Conservation (phyloP, 2,329 filamentous ascomycete genomes). For the Tolypocladium nubicola region DNA sequence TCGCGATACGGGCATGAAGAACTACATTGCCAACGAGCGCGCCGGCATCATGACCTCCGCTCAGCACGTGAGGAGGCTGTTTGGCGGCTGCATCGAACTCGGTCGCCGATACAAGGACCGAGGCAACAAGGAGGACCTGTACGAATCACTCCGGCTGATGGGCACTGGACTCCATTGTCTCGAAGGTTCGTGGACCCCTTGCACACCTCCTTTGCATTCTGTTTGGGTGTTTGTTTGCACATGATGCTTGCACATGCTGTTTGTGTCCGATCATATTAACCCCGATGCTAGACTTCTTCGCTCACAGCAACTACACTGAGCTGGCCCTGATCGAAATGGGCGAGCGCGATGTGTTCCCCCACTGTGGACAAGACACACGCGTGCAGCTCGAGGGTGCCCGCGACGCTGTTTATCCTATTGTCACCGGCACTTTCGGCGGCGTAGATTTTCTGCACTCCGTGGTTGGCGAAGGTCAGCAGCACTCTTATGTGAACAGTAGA, state of each 20-base stretch:
- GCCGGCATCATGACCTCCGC: conserved; percentile 74
- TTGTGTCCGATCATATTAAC: background rate
- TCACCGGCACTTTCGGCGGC: conserved; percentile 89
- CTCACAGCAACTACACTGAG: conserved; percentile 89
- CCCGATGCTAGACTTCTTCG: conserved; percentile 58
- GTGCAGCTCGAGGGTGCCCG: conserved; percentile 59
- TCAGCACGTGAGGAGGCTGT: conserved; percentile 62
- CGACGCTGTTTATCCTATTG: conserved; percentile 62
- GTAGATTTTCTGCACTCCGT: conserved; percentile 92
- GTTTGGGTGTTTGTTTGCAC: background rate
- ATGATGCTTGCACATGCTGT: background rate
- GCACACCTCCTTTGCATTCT: background rate
- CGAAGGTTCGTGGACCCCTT: conserved; percentile 42
- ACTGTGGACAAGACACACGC: conserved; percentile 67
- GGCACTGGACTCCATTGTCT: conserved; percentile 86
- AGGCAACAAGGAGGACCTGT: conserved; percentile 58
- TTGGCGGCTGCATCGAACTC: conserved; percentile 66
- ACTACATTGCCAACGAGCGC: conserved; percentile 85
- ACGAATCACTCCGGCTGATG: conserved; percentile 76
- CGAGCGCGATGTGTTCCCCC: conserved; percentile 72
- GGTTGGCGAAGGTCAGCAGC: conserved; percentile 46
- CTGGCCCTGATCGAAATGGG: conserved; percentile 81
- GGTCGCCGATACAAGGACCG: conserved; percentile 57
- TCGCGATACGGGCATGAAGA: conserved; percentile 68
- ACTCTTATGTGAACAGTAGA: too few relatives aligned